phyloP scores from a whole-genome alignment of 2,329 filamentous ascomycete genomes.

The Pyricularia sp. region DNA sequence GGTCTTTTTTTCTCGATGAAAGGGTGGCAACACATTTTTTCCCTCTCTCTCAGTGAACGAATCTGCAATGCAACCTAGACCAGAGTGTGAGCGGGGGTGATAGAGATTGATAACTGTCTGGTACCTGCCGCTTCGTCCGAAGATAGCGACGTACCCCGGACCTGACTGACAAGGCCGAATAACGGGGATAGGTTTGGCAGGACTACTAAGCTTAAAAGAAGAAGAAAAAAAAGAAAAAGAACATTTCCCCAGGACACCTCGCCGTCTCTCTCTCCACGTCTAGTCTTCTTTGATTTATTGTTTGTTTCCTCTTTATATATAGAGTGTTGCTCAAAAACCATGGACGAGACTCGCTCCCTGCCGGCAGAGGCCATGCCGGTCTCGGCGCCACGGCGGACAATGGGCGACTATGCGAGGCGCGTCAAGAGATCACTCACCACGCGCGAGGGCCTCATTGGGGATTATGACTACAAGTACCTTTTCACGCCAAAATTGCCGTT shows the following conservation, averaged over 20 bases:
- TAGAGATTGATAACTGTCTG: background rate
- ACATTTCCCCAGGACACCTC: background rate
- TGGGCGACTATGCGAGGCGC: constrained; percentile 17
- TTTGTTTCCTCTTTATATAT: background rate
- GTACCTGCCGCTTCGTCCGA: background rate
- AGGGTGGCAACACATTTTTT: background rate
- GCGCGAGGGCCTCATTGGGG: constrained; percentile 63
- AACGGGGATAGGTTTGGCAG: background rate
- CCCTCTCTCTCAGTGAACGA: background rate
- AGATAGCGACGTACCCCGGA: background rate
- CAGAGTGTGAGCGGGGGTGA: background rate
- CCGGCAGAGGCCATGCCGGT: constrained; percentile 35
- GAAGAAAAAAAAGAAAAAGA: background rate
- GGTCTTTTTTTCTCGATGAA: background rate
- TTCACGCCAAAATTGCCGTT: constrained; percentile 77
- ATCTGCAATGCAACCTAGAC: background rate
- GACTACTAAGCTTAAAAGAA: background rate
- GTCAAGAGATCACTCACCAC: constrained; percentile 35
- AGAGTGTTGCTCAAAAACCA: constrained; percentile 13
- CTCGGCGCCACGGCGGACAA: constrained; percentile 16
- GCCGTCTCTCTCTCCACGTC: background rate
- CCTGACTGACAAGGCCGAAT: background rate
- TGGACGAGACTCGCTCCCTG: constrained; percentile 41
- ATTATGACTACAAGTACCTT: constrained; percentile 83
- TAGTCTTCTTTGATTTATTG: background rate